phyloP scores from a whole-genome alignment of 169 alveolate species.

The Eimeria necatrix region DNA sequence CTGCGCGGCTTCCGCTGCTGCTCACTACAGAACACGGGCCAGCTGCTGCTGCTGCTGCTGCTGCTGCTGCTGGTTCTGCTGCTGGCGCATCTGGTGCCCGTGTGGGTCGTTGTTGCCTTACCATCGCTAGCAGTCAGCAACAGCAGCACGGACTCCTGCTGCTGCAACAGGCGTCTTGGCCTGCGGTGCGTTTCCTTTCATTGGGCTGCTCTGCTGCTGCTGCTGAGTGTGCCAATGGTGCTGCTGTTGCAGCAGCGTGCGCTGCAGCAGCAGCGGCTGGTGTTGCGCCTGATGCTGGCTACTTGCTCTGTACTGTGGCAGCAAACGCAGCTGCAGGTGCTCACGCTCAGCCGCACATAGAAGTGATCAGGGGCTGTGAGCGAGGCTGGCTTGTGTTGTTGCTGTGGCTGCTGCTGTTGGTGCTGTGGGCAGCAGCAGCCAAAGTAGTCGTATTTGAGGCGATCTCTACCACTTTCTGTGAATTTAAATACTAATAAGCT shows the following conservation, averaged over 20 bases:
- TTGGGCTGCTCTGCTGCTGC: not conserved
- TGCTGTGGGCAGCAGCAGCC: not conserved
- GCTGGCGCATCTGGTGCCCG: not conserved
- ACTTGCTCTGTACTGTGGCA: not conserved
- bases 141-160: not conserved
- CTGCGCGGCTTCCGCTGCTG: conserved; percentile 3
- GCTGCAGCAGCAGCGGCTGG: not conserved
- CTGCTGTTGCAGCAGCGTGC: not conserved
- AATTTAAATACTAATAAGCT: not conserved
- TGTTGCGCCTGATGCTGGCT: not conserved
- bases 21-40: not conserved
- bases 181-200: not conserved
- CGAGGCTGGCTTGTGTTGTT: not conserved
- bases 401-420: not conserved
- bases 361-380: not conserved
- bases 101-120: not conserved
- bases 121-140: conserved; percentile 13
- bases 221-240: not conserved
- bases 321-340: conserved; percentile 16
- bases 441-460: not conserved
- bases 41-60: conserved; percentile 18
- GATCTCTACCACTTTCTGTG: not conserved
- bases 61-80: conserved; percentile 17
- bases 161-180: not conserved
- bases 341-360: not conserved